These are phyloP conservation scores for Nicotiana knightiana DNA, from an alignment of 257 asterid genomes.

Conservation along the genomic window DNA sequence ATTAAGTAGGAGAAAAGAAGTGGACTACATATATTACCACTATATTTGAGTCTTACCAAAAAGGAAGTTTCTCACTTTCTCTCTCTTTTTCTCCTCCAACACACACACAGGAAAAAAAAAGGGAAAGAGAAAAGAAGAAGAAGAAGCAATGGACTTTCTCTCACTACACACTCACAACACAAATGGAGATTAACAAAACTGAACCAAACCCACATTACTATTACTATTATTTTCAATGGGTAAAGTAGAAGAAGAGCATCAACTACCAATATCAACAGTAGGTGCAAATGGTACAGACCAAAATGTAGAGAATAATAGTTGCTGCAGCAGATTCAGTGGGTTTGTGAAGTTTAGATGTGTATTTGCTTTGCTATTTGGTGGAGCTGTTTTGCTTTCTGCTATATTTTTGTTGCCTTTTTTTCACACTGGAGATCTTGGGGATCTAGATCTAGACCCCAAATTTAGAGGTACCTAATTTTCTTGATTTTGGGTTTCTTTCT, in stretches of 20 bases:
- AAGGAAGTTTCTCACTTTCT: slow-evolving; percentile 13
- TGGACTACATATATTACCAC: slow-evolving; percentile 1
- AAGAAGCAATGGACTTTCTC: slow-evolving; percentile 25
- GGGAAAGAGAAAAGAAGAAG: slow-evolving; percentile 6
- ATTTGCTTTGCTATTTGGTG: slow-evolving; percentile 50
- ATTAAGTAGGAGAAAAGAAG: neutral
- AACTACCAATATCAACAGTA: slow-evolving; percentile 35
- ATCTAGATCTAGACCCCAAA: slow-evolving; percentile 68
- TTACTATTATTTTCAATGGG: slow-evolving; percentile 48
- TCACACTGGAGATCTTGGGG: slow-evolving; percentile 42
- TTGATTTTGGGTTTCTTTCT: neutral
- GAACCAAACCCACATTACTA: slow-evolving; percentile 46
- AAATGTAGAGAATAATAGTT: slow-evolving; percentile 22
- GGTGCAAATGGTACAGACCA: slow-evolving; percentile 44
- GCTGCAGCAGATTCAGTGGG: slow-evolving; percentile 35
- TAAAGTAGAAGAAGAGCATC: slow-evolving; percentile 53
- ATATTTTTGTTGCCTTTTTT: slow-evolving; percentile 70
- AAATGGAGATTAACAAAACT: slow-evolving; percentile 37
- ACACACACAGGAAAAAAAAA: slow-evolving; percentile 6
- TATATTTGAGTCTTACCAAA: slow-evolving; percentile 28
- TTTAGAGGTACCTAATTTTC: slow-evolving; percentile 27
- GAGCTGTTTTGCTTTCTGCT: slow-evolving; percentile 65
- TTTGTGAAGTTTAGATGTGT: slow-evolving; percentile 58
- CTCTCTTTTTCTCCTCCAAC: slow-evolving; percentile 17
- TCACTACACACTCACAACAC: slow-evolving; percentile 23